A percentile compares a stretch with the other conserved stretches of the same genome.
Conservation (phyloP, 1,139 yeast species). For the Candida sanyaensis region DNA sequence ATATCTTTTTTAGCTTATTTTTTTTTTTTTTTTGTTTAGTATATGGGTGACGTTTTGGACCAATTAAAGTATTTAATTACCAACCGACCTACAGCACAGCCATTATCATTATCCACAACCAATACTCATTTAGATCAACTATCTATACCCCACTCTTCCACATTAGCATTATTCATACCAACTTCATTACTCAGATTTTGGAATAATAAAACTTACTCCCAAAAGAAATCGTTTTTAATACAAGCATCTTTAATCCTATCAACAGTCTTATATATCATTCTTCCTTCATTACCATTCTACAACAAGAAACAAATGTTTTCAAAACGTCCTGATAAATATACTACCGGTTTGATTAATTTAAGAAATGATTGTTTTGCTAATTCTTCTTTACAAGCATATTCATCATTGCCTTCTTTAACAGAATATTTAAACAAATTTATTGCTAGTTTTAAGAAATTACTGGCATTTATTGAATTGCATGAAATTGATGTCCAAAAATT, state of each 20-base stretch:
- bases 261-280: slow-evolving; percentile 22
- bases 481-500: slow-evolving; percentile 25
- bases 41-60: slow-evolving; percentile 12
- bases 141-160: slow-evolving; percentile 2
- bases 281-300: slow-evolving; percentile 20
- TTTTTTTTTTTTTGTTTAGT: neutral
- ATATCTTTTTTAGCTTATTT: neutral
- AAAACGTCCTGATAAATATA: slow-evolving; percentile 69
- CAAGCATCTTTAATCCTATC: slow-evolving; percentile 13
- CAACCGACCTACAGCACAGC: slow-evolving; percentile 7
- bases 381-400: slow-evolving; percentile 84
- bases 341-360: slow-evolving; percentile 81
- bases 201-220: slow-evolving; percentile 11
- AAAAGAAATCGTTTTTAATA: slow-evolving; percentile 10
- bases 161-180: slow-evolving; percentile 6
- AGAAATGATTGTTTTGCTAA: slow-evolving; percentile 94
- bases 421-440: slow-evolving; percentile 56
- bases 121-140: neutral
- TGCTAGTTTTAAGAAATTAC: slow-evolving; percentile 26
- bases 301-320: slow-evolving; percentile 34
- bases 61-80: slow-evolving; percentile 14
- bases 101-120: neutral
- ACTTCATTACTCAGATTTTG: slow-evolving; percentile 10
- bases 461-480: slow-evolving; percentile 25
- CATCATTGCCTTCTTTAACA: slow-evolving; percentile 65